Base-by-base conservation (phyloP, 352 stramenopile genomes). In the Phytophthora meadii region DNA sequence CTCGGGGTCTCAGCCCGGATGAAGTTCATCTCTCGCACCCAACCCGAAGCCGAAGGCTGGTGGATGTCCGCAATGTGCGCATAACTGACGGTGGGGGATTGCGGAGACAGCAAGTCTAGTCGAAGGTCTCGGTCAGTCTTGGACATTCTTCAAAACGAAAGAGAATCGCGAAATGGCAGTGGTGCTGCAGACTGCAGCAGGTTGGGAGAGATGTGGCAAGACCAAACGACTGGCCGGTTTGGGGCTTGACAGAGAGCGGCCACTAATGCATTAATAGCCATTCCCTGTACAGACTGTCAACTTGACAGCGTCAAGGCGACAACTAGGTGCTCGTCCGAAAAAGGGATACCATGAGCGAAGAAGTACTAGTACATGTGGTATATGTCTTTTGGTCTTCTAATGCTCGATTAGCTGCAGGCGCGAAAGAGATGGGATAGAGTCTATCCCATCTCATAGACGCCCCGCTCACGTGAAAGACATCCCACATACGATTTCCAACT, bases 1-100 rank as follows among this genome's bases (percentile, higher is more conserved):
- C 52, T 84, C 5, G 81, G 74, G 24, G 77, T 82, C 7, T 81
- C 73, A 5, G 76, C 65, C 10, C 55, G 61, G 14, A 75, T 57
- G 40, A 78, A 78, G 49, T 65, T 75, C 65, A 73, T 74, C 46
- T 78, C 70, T 12, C 48, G 63, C 17, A 70, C 63, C 68, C 68
- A 76, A 2, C 56, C 68, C 17, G 49, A 54, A 40, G 61, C 61
- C n/a, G 42, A 15, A 2, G 45, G 41, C 28, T 54, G 48, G 19
- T 63, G 56, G 41, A 72, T 54, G 7, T 49, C n/a, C 12, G 34
- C 32, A 40, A 64, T 64, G 37, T 75, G 61, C 27, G 10, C 67
- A 22, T 36, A 36, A 36, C 30, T 36, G 19, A 5, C 2, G 53
- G 40, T 10, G 37, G 63, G 30, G 10, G 55, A 34, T 15, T 12